Evolutionary conservation across 495 filamentous ascomycete species (phyloP), one percentile per base, ranked within the genome.

Genomic region (Penicillium cinerascens): DNA sequence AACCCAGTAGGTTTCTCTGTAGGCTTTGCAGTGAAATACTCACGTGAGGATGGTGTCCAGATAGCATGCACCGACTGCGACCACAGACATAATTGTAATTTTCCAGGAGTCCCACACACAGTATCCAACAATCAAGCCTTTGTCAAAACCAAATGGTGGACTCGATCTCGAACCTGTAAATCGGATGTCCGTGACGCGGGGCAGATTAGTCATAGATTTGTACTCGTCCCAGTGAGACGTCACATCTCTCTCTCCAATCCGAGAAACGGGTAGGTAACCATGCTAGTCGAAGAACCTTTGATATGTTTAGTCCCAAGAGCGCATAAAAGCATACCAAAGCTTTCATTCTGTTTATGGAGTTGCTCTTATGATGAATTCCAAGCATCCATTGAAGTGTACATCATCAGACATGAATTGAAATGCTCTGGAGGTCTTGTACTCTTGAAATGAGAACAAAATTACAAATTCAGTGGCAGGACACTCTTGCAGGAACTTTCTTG

Each of bases 1-100:
- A 21, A 37, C 25, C n/a, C 40, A 25, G 16, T 27, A 4, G 7
- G n/a, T 5, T 2, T 16, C 37, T 39, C 37, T 2, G 13, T 3
- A 15, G 16, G 39, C 26, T 13, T 27, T 27, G 40, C 11, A 33
- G 21, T 56, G 54, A 53, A 58, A 39, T 50, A 75, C 82, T 64
- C 59, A 81, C 84, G 79, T 84, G 25, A 87, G 61, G 54, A 87
- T 84, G 20, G 83, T 87, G 64, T 87, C 85, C 9, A 87, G 61
- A 64, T 86, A 87, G 47, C 81, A 87, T 41, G 83, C 84, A 7
- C 85, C 84, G 43, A 84, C 70, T 21, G 82, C 77, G 23, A 87
- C 74, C 53, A 87, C 68, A 52, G 75, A 69, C 71, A 70, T 68
- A 29, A 25, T 29, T 63, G n/a, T n/a, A n/a, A 43, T 36, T 45